Conservation (phyloP, 2,329 filamentous ascomycete genomes). For the Exophiala sideris region DNA sequence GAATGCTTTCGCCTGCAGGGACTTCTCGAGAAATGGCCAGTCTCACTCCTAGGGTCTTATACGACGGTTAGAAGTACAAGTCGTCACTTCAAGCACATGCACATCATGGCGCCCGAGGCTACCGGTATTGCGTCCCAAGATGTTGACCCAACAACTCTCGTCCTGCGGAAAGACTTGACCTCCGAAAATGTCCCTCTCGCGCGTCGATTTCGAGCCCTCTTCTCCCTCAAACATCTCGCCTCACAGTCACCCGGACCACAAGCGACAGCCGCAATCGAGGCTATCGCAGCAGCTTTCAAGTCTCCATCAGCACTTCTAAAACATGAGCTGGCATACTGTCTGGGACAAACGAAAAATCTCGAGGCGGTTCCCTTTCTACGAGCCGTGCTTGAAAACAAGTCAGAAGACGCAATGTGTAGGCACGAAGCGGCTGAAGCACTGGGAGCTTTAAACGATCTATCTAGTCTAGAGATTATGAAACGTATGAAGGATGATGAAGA, state of each 20-base stretch:
- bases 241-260: constrained; percentile 58
- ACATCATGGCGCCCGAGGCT: constrained; percentile 6
- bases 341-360: constrained; percentile 81
- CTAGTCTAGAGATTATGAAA: constrained; percentile 70
- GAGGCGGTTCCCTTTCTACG: constrained; percentile 71
- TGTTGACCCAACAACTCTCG: constrained; percentile 40
- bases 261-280: constrained; percentile 63
- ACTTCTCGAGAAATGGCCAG: too few relatives aligned
- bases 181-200: constrained; percentile 80
- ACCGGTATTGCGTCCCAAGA: constrained; percentile 35
- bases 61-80: too few relatives aligned
- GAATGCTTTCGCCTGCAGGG: background rate
- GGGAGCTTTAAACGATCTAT: constrained; percentile 74
- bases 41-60: too few relatives aligned
- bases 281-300: constrained; percentile 81
- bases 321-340: constrained; percentile 94
- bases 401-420: constrained; percentile 92
- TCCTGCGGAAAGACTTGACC: constrained; percentile 67
- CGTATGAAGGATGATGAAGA: constrained; percentile 69
- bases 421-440: constrained; percentile 96
- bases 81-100: background rate
- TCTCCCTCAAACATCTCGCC: constrained; percentile 93
- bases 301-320: constrained; percentile 89
- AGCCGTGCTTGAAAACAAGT: constrained; percentile 68
- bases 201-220: constrained; percentile 89